A percentile compares a stretch with the other conserved stretches of the same genome.
Evolutionary conservation across 208 protist genomes (phyloP).

Genomic region (Leishmania turanica): DNA sequence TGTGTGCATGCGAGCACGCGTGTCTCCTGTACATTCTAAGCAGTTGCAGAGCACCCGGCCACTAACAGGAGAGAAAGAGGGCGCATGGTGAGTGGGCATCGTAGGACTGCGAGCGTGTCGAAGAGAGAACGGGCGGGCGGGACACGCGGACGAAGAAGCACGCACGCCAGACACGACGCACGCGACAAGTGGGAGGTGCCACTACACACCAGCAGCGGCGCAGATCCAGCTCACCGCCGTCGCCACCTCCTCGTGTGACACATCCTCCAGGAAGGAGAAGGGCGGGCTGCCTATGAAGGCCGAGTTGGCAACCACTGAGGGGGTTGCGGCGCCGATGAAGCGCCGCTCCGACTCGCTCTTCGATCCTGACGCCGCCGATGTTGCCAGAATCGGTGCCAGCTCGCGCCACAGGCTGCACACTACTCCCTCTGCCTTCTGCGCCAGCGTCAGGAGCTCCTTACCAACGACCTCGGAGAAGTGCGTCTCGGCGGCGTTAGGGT

Average conservation of each 20-base stretch:
- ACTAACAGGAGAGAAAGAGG: not conserved
- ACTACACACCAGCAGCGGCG: constrained; percentile 1
- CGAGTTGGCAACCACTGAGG: constrained; percentile 10
- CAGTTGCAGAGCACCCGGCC: not conserved
- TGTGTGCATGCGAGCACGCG: not conserved
- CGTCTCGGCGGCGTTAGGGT: not conserved
- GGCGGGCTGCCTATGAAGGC: constrained; percentile 13
- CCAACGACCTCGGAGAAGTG: constrained; percentile 23
- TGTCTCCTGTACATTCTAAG: not conserved
- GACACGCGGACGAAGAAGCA: not conserved
- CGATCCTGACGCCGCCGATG: not conserved
- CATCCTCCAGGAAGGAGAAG: constrained; percentile 17
- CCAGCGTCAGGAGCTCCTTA: constrained; percentile 7
- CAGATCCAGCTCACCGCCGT: constrained; percentile 32
- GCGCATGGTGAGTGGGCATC: not conserved
- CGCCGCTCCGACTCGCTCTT: constrained; percentile 3
- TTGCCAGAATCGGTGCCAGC: constrained; percentile 3
- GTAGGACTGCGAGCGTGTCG: not conserved
- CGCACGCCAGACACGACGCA: not conserved
- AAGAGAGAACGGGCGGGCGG: not conserved
- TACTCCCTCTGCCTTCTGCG: constrained; percentile 25
- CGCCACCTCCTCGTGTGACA: constrained; percentile 18
- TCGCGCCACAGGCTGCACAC: constrained; percentile 23
- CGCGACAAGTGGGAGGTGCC: not conserved
- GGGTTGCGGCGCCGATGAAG: not conserved